Base-by-base conservation (phyloP, 768 basidiomycete genomes). In the Suillus alpinus region DNA sequence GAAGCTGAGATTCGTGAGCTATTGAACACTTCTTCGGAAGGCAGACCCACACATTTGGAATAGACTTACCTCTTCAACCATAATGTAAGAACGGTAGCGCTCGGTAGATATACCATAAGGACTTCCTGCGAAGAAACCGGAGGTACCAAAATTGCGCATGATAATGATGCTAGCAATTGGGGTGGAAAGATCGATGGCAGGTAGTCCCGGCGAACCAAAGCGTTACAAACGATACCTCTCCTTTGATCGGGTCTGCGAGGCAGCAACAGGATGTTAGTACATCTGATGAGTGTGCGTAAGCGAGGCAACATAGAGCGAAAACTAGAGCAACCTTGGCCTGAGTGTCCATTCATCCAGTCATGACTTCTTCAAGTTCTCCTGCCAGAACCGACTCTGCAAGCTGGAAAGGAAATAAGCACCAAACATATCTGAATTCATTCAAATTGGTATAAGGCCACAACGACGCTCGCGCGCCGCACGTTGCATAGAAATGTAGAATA, bases 61-160 rank as follows among this genome's bases (percentile, higher is more conserved):
- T 49, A 31, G 29, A 9, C 26, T 14, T 13, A 41, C 41, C 37
- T 39, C 37, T 39, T 39, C 41, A 8, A 18, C 13, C 44, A 46
- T 23, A 13, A 46, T 46, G 23, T 44, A 44, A 12, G 20, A 44
- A 12, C 5, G 12, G 23, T 13, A 26, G 13, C 5, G 86, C 84
- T 14, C 84, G 81, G 64, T 87, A 85, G 55, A 86, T 80, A 2
- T 85, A 86, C 10, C 79, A 69, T 86, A 86, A 63, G 74, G 85
- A 0, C 84, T 84, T 1, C 86, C 85, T 2, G 82, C 83, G 26
- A 87, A 75, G 65, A 86, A 84, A 56, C 86, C 81, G 63, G 87
- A 67, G 59, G 86, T 86, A 4, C 85, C 86, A 0, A 81, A 77
- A 58, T 87, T 87, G 53, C 87, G 76, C 10, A 84, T 78, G 18